These are phyloP conservation scores for Ilyonectria robusta DNA, from an alignment of 2,329 filamentous ascomycete genomes.

Conservation along the genomic window DNA sequence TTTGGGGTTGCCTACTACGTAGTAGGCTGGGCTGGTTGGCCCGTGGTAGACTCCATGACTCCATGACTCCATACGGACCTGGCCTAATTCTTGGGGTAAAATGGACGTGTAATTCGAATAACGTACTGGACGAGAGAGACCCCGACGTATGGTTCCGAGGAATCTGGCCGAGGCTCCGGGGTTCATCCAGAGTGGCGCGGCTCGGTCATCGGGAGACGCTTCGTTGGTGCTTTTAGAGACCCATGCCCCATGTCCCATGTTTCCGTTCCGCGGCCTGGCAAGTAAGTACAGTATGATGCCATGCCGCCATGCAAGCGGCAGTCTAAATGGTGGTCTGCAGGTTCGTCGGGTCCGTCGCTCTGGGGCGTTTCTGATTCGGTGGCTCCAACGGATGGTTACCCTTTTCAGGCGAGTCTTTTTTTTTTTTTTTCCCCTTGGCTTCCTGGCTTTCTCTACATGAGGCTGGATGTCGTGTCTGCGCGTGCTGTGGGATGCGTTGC, in stretches of 20 bases:
- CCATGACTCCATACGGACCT: conserved; percentile 9
- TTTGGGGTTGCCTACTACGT: neutral
- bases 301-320: conserved; percentile 15
- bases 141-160: conserved; percentile 14
- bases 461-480: conserved; percentile 9
- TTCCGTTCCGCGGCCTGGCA: conserved; percentile 15
- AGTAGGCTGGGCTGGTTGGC: neutral
- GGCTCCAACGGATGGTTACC: conserved; percentile 27
- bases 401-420: conserved; percentile 20
- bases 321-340: conserved; percentile 18
- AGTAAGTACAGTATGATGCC: neutral
- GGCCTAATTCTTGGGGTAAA: conserved; percentile 25
- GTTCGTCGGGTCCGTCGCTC: conserved; percentile 30
- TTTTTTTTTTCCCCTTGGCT: neutral
- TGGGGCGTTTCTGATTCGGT: conserved; percentile 42
- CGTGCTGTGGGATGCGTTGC: conserved; percentile 16
- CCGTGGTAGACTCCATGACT: too few relatives aligned
- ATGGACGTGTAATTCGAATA: conserved; percentile 5
- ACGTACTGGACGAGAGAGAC: conserved; percentile 16
- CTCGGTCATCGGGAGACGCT: conserved; percentile 12
- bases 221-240: neutral
- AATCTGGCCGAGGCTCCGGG: conserved; percentile 30
- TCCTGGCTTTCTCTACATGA: conserved; percentile 5
- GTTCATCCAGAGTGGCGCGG: conserved; percentile 17
- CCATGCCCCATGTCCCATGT: neutral